These are phyloP conservation scores for Mucor indicus DNA, from an alignment of 371 early-diverging fungal species.

Conservation along the genomic window DNA sequence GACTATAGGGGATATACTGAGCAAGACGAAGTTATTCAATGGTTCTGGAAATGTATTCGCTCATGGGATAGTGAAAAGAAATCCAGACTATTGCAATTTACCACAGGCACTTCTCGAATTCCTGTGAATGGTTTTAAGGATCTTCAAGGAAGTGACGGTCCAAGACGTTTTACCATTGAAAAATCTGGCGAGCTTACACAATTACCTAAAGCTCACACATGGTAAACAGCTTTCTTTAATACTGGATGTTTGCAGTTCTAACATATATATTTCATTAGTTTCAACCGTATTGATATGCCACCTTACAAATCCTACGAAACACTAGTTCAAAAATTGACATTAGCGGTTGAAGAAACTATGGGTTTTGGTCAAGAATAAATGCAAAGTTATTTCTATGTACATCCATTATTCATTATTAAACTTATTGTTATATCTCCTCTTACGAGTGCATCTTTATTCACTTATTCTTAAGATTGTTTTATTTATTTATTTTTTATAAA, in stretches of 20 bases:
- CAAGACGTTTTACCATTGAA: slow-evolving; percentile 95
- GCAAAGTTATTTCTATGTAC: too few species aligned
- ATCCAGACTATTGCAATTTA: slow-evolving; percentile 94
- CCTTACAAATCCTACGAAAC: slow-evolving; percentile 75
- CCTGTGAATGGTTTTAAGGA: slow-evolving; percentile 99
- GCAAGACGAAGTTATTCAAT: slow-evolving; percentile 91
- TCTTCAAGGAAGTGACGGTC: slow-evolving; percentile 96
- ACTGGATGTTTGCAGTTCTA: neutral
- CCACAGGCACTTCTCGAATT: slow-evolving; percentile 97
- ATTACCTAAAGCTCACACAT: slow-evolving; percentile 94
- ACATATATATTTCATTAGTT: slow-evolving; percentile 42
- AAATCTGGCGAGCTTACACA: slow-evolving; percentile 88
- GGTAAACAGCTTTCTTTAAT: slow-evolving; percentile 50
- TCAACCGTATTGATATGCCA: slow-evolving; percentile 96
- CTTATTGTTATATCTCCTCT: too few species aligned
- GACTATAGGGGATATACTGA: slow-evolving; percentile 97
- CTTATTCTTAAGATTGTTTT: too few species aligned
- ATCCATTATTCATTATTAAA: neutral
- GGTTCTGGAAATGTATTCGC: slow-evolving; percentile 97
- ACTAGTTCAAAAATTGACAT: slow-evolving; percentile 77
- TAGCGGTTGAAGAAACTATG: slow-evolving; percentile 94
- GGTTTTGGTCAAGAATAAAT: slow-evolving; percentile 86
- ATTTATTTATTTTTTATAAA: too few species aligned
- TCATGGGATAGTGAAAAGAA: slow-evolving; percentile 92
- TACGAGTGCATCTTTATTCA: too few species aligned